Evolutionary conservation across 345 rosid species (phyloP).

Genomic region (Crucihimalaya himalaica): DNA sequence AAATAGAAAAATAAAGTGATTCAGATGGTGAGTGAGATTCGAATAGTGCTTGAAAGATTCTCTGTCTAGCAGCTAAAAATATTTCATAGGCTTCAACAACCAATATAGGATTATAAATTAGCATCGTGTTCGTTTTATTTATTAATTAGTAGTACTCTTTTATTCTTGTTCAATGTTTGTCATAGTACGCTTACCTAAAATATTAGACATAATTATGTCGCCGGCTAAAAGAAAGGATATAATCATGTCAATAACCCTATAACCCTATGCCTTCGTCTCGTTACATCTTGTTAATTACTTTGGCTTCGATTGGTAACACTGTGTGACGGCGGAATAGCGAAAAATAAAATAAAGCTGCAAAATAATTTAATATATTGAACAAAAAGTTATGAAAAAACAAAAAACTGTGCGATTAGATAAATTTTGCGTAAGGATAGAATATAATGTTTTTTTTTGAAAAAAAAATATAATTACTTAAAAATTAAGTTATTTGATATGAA

Average conservation of each 20-base stretch:
- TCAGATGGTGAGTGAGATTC: conserved; percentile 33
- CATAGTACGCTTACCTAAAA: conserved; percentile 11
- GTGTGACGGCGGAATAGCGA: too few relatives aligned
- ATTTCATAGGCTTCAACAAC: conserved; percentile 31
- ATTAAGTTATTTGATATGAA: too few relatives aligned
- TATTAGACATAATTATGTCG: conserved; percentile 25
- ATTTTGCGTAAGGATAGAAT: too few relatives aligned
- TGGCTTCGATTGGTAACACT: too few relatives aligned
- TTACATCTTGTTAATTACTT: too few relatives aligned
- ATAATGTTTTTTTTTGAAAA: too few relatives aligned
- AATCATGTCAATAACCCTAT: neutral
- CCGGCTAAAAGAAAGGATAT: conserved; percentile 2
- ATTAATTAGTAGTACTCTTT: neutral
- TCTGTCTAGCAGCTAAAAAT: conserved; percentile 17
- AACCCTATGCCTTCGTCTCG: neutral
- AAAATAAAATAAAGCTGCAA: too few relatives aligned
- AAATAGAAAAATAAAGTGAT: conserved; percentile 6
- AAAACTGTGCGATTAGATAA: too few relatives aligned
- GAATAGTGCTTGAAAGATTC: conserved; percentile 19
- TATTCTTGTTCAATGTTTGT: neutral
- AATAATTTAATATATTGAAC: too few relatives aligned
- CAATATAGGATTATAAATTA: neutral
- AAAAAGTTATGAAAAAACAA: too few relatives aligned
- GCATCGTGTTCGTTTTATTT: neutral
- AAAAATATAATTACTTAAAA: too few relatives aligned